These are phyloP conservation scores for Zea luxurians DNA, from an alignment of 176 grass and related monocot species.

Conservation along the genomic window DNA sequence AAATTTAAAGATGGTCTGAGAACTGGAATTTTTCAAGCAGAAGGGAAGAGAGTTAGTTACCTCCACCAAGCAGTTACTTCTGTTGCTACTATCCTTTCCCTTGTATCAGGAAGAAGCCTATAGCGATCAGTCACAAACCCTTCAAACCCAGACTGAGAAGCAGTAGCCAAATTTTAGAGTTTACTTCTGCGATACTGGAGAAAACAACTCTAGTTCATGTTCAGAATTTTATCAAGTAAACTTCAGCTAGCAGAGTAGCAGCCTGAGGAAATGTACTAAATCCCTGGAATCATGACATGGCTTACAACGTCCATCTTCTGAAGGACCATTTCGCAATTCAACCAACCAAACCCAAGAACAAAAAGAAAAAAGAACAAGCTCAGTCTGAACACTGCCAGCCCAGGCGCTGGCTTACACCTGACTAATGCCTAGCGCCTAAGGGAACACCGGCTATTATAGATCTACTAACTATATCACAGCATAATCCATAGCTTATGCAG, in stretches of 20 bases:
- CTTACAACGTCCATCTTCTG: slow-evolving; percentile 12
- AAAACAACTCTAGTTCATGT: slow-evolving; percentile 4
- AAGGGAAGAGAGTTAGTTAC: slow-evolving; percentile 28
- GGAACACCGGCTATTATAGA: background rate
- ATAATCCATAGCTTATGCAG: background rate
- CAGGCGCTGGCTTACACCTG: background rate
- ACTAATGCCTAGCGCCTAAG: background rate
- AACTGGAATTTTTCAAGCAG: background rate
- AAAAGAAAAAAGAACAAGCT: background rate
- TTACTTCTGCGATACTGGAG: slow-evolving; percentile 1
- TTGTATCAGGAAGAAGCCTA: slow-evolving; percentile 88
- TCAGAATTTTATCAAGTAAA: background rate
- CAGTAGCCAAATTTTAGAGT: background rate
- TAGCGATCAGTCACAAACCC: slow-evolving; percentile 81
- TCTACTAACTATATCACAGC: background rate
- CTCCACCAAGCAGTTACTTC: slow-evolving; percentile 97
- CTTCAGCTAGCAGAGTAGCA: background rate
- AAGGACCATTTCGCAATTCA: slow-evolving; percentile 5
- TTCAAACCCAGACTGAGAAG: slow-evolving; percentile 89
- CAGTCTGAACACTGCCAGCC: background rate
- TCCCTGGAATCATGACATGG: background rate
- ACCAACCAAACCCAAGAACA: background rate
- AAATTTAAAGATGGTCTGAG: background rate
- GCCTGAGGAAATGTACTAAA: background rate
- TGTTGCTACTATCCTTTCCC: slow-evolving; percentile 89